These are phyloP conservation scores for Moesziomyces sp. DNA, from an alignment of 1,284 basidiomycete species.

Conservation along the genomic window DNA sequence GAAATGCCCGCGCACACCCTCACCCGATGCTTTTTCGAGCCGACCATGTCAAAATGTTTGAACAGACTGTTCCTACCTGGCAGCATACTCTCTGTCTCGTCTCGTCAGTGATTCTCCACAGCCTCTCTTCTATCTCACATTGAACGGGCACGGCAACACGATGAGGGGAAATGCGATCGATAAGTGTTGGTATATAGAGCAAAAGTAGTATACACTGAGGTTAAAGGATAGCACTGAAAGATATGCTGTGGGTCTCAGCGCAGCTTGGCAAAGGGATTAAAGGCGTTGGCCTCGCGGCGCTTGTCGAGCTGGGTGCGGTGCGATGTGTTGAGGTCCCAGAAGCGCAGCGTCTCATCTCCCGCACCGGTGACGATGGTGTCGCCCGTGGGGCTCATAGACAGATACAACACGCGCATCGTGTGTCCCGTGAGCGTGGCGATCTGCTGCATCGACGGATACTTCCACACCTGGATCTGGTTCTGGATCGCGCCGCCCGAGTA, in stretches of 20 bases:
- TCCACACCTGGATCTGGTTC: conserved; percentile 99
- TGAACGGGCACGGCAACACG: too few species aligned
- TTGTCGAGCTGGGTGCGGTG: conserved; percentile 41
- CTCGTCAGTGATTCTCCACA: too few species aligned
- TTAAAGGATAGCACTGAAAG: background rate
- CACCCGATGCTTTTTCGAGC: too few species aligned
- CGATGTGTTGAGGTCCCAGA: conserved; percentile 76
- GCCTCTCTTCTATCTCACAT: too few species aligned
- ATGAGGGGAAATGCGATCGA: too few species aligned
- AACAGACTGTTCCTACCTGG: too few species aligned
- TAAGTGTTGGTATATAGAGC: conserved; percentile 6
- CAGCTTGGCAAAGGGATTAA: conserved; percentile 63
- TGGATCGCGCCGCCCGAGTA: conserved; percentile 92
- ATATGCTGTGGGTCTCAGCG: conserved; percentile 25
- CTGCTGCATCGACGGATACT: conserved; percentile 78
- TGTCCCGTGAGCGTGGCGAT: conserved; percentile 95
- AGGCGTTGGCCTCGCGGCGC: conserved; percentile 47
- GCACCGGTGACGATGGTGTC: conserved; percentile 98
- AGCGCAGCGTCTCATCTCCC: conserved; percentile 92
- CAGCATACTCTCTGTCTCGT: too few species aligned
- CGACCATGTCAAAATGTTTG: too few species aligned
- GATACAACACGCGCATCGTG: conserved; percentile 85
- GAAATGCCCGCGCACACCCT: too few species aligned
- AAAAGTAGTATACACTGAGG: background rate
- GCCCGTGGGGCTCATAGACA: conserved; percentile 95